These are phyloP conservation scores for Saccharum hybrid DNA, from an alignment of 202 grass and related monocot genomes.

Conservation along the genomic window DNA sequence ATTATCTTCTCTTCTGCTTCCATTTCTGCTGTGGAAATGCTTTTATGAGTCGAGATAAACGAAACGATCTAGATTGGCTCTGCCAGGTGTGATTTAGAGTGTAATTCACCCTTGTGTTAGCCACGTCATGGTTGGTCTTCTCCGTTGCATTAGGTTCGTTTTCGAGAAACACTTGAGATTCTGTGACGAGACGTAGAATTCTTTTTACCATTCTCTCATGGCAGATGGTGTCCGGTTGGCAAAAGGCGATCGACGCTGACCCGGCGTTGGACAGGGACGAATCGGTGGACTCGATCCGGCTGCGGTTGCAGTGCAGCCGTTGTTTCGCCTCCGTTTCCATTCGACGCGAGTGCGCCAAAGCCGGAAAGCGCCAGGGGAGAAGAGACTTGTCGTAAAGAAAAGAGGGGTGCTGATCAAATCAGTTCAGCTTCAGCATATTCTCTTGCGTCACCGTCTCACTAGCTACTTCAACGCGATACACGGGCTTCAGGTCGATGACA, in stretches of 20 bases:
- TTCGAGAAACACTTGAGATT: background rate
- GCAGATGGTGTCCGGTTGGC: background rate
- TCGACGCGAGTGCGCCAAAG: background rate
- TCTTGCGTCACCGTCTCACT: background rate
- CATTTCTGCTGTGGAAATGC: too few species aligned
- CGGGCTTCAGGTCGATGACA: too few species aligned
- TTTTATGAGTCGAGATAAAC: too few species aligned
- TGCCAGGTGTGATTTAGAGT: too few species aligned
- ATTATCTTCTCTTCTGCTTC: too few species aligned
- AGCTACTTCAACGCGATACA: too few species aligned
- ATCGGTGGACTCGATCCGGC: background rate
- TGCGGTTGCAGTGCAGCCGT: constrained; percentile 3
- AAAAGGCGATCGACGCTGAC: background rate
- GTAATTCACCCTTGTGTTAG: too few species aligned
- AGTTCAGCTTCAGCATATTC: background rate
- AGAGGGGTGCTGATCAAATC: background rate
- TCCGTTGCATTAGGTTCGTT: too few species aligned
- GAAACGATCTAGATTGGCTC: too few species aligned
- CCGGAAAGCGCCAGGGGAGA: background rate
- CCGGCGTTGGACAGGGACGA: background rate
- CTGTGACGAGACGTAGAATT: background rate
- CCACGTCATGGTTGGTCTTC: too few species aligned
- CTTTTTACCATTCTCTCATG: background rate
- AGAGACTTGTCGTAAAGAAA: background rate
- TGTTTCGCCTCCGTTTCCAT: constrained; percentile 26